These are phyloP conservation scores for Carex parvula DNA, from an alignment of 176 grass and related monocot genomes.

Conservation along the genomic window DNA sequence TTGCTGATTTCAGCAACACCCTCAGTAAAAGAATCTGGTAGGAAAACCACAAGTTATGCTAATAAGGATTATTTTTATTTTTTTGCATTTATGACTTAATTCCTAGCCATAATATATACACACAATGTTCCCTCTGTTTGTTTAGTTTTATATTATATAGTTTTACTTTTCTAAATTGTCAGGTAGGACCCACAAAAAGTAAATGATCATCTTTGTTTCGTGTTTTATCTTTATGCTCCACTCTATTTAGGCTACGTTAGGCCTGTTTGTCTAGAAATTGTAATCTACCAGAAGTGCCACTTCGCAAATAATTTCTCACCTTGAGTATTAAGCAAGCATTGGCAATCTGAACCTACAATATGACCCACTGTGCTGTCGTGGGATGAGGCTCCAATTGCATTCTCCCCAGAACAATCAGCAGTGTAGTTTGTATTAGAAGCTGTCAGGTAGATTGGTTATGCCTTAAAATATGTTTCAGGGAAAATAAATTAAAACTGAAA, in stretches of 20 bases:
- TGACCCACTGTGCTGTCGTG: not conserved
- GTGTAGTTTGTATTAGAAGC: not conserved
- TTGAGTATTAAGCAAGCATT: not conserved
- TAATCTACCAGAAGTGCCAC: not conserved
- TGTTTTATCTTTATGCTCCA: not conserved
- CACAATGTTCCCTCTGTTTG: not conserved
- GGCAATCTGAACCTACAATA: not conserved
- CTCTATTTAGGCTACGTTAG: not conserved
- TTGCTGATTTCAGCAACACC: constrained; percentile 1
- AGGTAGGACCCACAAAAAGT: not conserved
- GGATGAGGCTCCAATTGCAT: not conserved
- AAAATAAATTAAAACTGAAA: not conserved
- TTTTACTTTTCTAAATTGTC: not conserved
- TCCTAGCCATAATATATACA: not conserved
- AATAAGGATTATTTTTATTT: not conserved
- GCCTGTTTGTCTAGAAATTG: not conserved
- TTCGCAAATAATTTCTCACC: not conserved
- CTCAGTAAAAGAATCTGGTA: not conserved
- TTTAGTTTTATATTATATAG: not conserved
- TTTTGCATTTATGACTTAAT: constrained; percentile 5
- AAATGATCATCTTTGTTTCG: not conserved
- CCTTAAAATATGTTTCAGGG: not conserved
- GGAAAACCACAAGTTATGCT: not conserved
- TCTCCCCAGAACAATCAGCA: not conserved
- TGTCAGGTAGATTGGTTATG: not conserved